Percentiles rank a stretch among this genome's conserved stretches.
These are phyloP conservation scores for Phytophthora lateralis DNA, from an alignment of 352 stramenopile species.

Conservation along the genomic window DNA sequence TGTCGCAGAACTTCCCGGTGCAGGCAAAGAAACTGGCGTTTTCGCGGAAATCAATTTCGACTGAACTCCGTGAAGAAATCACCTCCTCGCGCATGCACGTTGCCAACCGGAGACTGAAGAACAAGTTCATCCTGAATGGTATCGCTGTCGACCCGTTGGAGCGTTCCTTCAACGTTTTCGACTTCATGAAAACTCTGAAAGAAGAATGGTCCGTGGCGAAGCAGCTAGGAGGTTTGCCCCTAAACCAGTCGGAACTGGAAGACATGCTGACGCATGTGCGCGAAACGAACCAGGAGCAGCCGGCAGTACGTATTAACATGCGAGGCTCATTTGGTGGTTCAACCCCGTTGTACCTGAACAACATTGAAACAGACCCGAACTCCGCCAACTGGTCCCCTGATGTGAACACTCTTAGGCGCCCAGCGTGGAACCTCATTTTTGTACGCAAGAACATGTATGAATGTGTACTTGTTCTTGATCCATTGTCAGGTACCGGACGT, in stretches of 20 bases:
- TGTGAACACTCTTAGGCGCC: constrained; percentile 51
- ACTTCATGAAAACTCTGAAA: constrained; percentile 85
- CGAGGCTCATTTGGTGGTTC: constrained; percentile 61
- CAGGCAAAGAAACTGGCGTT: constrained; percentile 80
- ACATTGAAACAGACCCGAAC: constrained; percentile 76
- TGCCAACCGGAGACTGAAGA: constrained; percentile 40
- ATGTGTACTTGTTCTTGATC: constrained; percentile 75
- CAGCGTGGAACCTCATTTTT: constrained; percentile 85
- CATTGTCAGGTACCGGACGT: constrained; percentile 52
- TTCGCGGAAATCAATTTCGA: constrained; percentile 56
- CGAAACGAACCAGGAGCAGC: constrained; percentile 49
- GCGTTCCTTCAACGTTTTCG: constrained; percentile 92
- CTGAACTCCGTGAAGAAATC: constrained; percentile 55
- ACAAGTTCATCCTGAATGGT: constrained; percentile 90
- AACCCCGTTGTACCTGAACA: constrained; percentile 80
- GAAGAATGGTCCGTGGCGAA: constrained; percentile 80
- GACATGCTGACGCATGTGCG: constrained; percentile 68
- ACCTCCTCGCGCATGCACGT: constrained; percentile 42
- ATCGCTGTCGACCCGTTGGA: constrained; percentile 80
- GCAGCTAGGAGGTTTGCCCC: constrained; percentile 54
- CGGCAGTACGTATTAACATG: constrained; percentile 65
- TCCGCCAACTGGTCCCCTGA: constrained; percentile 55
- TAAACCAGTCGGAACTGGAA: constrained; percentile 55
- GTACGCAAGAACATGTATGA: constrained; percentile 90
- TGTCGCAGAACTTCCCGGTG: constrained; percentile 92